Evolutionary conservation across 2,329 filamentous ascomycete genomes (phyloP), one percentile per base, ranked within the genome.

Genomic region (Claviceps quebecensis): DNA sequence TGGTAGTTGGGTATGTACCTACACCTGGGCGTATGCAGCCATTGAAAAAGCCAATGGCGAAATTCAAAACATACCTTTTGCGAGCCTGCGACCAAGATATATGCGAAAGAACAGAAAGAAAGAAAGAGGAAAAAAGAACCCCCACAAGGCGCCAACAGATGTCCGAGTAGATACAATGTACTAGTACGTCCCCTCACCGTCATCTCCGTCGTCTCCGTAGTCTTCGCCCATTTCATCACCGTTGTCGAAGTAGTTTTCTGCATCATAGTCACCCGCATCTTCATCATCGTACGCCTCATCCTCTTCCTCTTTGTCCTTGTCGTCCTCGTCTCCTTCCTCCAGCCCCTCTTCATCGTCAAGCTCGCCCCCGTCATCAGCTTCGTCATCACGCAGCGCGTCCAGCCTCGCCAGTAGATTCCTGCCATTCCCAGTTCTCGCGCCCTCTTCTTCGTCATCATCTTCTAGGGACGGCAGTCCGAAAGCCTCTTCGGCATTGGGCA

Each of bases 231-330:
- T 72, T 23, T 78, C 75, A 54, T 77, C 75, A 13, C 75, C 76
- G 23, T 72, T 75, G 54, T 80, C 77, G 60, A 81, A 81, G 65
- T 80, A 80, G 9, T 71, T 70, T 58, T 81, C 78, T 2, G 78
- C 78, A 45, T 81, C 74, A 59, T 81, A 81, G 54, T 81, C 78
- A 7, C 78, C 77, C 1, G 74, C 78, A 47, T 77, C 75, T 53
- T 80, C 76, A 51, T 81, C 78, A 47, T 81, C 75, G 54, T 74
- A 76, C 23, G 65, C 67, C 51, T 75, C 72, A 50, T 75, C 73
- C 56, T 74, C 71, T 17, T 72, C 72, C 9, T 70, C 71, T 49
- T 72, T 70, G 36, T 67, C 66, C 40, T 63, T 59, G 7, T 66
- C 72, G 48, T 77, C 75, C 22, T 77, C 74, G 34, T 76, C 74